Percentiles rank a stretch among this genome's conserved stretches.
phyloP scores from a whole-genome alignment of 2,329 filamentous ascomycete genomes.

The Ophiostoma quercus region DNA sequence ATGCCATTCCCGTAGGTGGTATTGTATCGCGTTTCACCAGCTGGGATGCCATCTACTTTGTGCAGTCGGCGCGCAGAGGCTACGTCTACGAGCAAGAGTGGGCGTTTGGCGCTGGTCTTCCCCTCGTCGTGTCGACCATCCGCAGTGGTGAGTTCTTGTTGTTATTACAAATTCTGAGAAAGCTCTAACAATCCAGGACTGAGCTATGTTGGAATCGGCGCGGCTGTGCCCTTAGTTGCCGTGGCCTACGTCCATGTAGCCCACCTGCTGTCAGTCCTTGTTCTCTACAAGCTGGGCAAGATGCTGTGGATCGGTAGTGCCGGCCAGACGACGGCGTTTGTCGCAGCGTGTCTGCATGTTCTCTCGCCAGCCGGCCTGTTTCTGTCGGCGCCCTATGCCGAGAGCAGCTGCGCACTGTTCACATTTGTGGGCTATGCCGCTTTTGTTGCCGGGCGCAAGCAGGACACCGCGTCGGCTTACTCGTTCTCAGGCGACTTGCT shows the following conservation, averaged over 20 bases:
- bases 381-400: conserved; percentile 78
- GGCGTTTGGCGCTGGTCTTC: conserved; percentile 62
- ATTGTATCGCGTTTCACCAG: conserved; percentile 57
- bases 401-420: conserved; percentile 72
- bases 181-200: background rate
- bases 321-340: conserved; percentile 45
- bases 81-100: conserved; percentile 77
- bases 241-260: conserved; percentile 64
- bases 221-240: conserved; percentile 45
- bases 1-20: conserved; percentile 25
- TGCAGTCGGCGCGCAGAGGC: conserved; percentile 56
- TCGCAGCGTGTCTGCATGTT: conserved; percentile 69
- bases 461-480: conserved; percentile 36
- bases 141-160: conserved; percentile 32
- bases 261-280: conserved; percentile 65
- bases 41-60: conserved; percentile 80
- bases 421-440: conserved; percentile 68
- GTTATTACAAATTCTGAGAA: no score
- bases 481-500: conserved; percentile 41
- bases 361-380: conserved; percentile 86
- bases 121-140: conserved; percentile 39
- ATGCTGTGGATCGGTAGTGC: conserved; percentile 24
- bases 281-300: conserved; percentile 26
- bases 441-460: conserved; percentile 47
- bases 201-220: background rate